Conservation (phyloP, 305 asterid genomes). For the Fraxinus ornus region DNA sequence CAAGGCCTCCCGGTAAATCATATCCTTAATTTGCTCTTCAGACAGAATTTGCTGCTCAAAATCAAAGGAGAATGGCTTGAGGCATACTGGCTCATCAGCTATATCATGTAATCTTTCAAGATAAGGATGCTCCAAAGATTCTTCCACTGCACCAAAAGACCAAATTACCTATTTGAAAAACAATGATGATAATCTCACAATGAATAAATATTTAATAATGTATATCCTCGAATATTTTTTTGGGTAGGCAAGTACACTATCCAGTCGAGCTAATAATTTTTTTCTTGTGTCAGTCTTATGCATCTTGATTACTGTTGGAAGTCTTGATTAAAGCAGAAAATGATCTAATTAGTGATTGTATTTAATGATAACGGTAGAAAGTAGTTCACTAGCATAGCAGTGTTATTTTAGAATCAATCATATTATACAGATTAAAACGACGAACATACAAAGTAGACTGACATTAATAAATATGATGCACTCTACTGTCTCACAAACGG, state of each 20-base stretch:
- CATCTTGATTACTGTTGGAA: not conserved
- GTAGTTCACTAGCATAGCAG: not conserved
- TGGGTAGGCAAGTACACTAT: not conserved
- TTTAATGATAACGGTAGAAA: not conserved
- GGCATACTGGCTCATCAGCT: constrained; percentile 82
- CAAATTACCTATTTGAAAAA: not conserved
- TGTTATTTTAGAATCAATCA: not conserved
- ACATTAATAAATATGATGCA: not conserved
- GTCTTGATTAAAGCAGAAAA: not conserved
- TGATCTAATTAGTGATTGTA: not conserved
- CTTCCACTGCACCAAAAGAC: constrained; percentile 56
- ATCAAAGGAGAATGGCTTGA: constrained; percentile 62
- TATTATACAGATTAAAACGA: too few species aligned
- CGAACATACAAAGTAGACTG: not conserved
- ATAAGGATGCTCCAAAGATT: constrained; percentile 81
- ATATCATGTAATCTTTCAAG: constrained; percentile 70
- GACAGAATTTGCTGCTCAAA: constrained; percentile 68
- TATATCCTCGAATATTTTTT: not conserved
- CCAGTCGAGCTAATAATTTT: not conserved
- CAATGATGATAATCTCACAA: not conserved
- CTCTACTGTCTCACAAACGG: not conserved
- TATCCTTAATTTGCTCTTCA: constrained; percentile 89
- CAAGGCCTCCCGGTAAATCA: constrained; percentile 82
- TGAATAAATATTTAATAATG: not conserved
- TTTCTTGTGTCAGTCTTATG: not conserved